These are phyloP conservation scores for Cadophora malorum DNA, from an alignment of 2,329 filamentous ascomycete species.

Conservation along the genomic window DNA sequence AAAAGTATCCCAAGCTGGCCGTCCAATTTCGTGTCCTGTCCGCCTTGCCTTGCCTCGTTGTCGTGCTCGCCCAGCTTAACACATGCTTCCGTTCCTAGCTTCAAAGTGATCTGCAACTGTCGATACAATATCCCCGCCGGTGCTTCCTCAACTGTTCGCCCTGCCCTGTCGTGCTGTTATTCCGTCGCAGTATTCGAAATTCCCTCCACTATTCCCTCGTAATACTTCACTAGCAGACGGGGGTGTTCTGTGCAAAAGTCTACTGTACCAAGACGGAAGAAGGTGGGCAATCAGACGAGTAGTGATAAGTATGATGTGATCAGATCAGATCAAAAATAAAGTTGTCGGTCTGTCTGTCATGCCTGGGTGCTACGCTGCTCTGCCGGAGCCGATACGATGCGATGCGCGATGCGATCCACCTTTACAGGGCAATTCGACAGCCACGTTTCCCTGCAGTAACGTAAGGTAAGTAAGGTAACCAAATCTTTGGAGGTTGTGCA, in stretches of 20 bases:
- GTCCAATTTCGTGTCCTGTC: background rate
- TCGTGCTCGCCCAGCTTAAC: conserved; percentile 10
- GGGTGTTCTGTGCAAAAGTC: too few relatives aligned
- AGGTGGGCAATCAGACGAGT: conserved; percentile 7
- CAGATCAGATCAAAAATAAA: conserved; percentile 11
- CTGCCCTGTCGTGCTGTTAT: background rate
- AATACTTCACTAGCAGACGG: background rate
- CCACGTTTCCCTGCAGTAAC: conserved; percentile 10
- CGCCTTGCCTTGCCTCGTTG: background rate
- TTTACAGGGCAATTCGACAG: conserved; percentile 13
- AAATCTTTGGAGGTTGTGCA: background rate
- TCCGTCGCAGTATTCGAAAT: too few relatives aligned
- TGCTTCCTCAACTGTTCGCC: background rate
- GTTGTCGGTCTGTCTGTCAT: background rate
- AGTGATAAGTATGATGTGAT: background rate
- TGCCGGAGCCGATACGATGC: conserved; percentile 1
- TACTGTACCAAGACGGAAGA: too few relatives aligned
- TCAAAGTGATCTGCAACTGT: conserved; percentile 1
- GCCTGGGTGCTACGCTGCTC: background rate
- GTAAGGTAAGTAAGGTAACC: background rate
- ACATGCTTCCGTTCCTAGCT: conserved; percentile 3
- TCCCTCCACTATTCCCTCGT: background rate
- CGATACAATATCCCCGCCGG: background rate
- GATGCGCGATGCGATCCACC: background rate
- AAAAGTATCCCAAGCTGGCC: background rate